Evolutionary conservation across 2,329 filamentous ascomycete genomes (phyloP), one percentile per base, ranked within the genome.

Genomic region (Tolypocladium tundrense): DNA sequence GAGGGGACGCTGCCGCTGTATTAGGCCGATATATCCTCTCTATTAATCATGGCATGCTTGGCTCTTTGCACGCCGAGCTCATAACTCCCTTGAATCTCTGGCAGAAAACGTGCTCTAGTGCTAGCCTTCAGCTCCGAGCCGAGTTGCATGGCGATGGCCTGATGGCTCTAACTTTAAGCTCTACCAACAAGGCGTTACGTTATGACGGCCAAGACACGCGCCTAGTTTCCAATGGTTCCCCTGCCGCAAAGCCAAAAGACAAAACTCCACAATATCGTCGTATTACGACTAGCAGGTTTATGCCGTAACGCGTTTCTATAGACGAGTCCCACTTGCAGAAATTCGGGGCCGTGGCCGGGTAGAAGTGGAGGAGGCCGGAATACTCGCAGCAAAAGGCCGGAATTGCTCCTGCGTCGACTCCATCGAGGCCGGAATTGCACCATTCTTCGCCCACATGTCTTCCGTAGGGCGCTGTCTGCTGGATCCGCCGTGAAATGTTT

Each of bases 1-100:
- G 63, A 66, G 42, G 71, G 68, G 3, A 67, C 66, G 10, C 59
- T 69, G 60, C 68, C 69, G 31, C 54, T 72, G 21, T 68, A 68
- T 57, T 66, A 65, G 53, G 27, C 27, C 27, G 27, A 6, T 27
- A 4, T 27, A 6, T 24, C 41, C n/a, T 7, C 16, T 43, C n/a
- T 24, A 6, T 24, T 24, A 11, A 13, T 24, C 9, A 24, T 11
- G 42, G n/a, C 42, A 50, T 13, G 27, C 4, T 7, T 19, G 16
- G 27, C 24, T 50, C 27, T 11, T 48, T 16, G 8, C 8, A 8
- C 5, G 0, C 16, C 9, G 6, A 31, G 39, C 19, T 8, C 14
- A 8, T 27, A 6, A 48, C 11, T 37, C 13, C 11, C 35, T 5
- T 27, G 24, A 27, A 27, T 4, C 11, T 27, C 16, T 48, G 13